Percentiles rank a stretch among this genome's conserved stretches.
Conservation (phyloP, 257 asterid species). For the Nicotiana tomentosiformis region DNA sequence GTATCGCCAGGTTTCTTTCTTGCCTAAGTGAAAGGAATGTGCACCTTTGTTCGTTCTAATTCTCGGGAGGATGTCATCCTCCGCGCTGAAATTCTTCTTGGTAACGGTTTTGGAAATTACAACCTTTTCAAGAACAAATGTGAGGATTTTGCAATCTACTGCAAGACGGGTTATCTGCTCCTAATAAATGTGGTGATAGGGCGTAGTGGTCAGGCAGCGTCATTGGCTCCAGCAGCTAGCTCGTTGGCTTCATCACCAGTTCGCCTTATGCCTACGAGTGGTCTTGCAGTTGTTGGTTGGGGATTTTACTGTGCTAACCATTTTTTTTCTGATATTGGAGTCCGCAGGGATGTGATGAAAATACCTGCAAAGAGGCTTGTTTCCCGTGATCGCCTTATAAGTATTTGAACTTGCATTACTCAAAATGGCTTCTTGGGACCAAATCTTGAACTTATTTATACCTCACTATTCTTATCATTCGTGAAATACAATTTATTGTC, state of each 20-base stretch:
- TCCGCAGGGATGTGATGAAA: background rate
- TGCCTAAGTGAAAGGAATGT: slow-evolving; percentile 76
- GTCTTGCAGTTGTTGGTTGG: background rate
- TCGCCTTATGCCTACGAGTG: background rate
- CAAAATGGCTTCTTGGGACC: background rate
- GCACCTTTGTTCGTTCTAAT: slow-evolving; percentile 61
- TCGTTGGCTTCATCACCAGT: background rate
- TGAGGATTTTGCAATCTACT: slow-evolving; percentile 79
- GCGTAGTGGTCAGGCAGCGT: slow-evolving; percentile 57
- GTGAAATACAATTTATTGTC: background rate
- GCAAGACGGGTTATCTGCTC: slow-evolving; percentile 76
- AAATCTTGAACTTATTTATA: background rate
- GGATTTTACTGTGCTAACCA: background rate
- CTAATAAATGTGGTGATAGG: slow-evolving; percentile 37
- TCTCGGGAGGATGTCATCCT: slow-evolving; percentile 47
- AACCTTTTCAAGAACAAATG: slow-evolving; percentile 73
- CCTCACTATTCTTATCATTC: background rate
- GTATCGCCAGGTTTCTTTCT: slow-evolving; percentile 33
- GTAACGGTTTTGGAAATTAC: slow-evolving; percentile 68
- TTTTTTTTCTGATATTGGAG: background rate
- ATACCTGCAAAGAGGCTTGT: background rate
- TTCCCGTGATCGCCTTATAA: background rate
- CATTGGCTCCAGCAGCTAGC: background rate
- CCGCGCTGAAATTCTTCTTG: slow-evolving; percentile 65
- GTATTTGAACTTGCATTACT: background rate